A percentile compares a stretch with the other conserved stretches of the same genome.
These are phyloP conservation scores for Penicillium brevicompactum DNA, from an alignment of 2,329 filamentous ascomycete species.

Conservation along the genomic window DNA sequence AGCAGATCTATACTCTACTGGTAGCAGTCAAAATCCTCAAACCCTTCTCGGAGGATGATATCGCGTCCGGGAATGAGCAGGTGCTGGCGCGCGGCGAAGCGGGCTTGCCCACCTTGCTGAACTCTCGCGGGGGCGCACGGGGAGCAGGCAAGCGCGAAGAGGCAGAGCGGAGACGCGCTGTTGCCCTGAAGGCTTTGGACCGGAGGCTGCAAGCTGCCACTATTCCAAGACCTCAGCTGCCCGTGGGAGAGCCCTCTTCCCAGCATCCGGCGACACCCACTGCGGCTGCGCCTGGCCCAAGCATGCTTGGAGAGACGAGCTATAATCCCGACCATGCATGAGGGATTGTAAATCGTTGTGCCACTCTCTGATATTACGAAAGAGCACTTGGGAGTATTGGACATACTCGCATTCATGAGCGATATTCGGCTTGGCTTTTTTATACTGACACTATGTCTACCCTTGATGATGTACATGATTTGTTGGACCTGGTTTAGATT, in stretches of 20 bases:
- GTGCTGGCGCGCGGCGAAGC: constrained; percentile 67
- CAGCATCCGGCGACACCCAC: constrained; percentile 53
- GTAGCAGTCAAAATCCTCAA: constrained; percentile 77
- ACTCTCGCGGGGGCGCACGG: constrained; percentile 44
- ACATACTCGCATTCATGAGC: constrained; percentile 6
- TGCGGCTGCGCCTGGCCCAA: constrained; percentile 55
- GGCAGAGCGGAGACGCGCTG: constrained; percentile 82
- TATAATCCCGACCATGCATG: constrained; percentile 65
- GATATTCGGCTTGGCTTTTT: not conserved
- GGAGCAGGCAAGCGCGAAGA: constrained; percentile 77
- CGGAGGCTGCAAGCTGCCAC: constrained; percentile 87
- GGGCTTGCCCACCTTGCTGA: constrained; percentile 62
- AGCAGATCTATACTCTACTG: constrained; percentile 72
- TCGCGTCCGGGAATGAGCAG: constrained; percentile 71
- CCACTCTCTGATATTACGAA: not conserved
- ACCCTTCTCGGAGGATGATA: constrained; percentile 80
- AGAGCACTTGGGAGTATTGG: constrained; percentile 3
- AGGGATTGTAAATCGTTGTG: not conserved
- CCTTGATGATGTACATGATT: constrained; percentile 12
- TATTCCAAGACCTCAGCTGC: constrained; percentile 49
- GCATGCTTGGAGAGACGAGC: constrained; percentile 68
- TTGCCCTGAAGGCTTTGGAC: constrained; percentile 89
- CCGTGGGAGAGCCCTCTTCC: constrained; percentile 34
- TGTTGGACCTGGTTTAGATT: constrained; percentile 1
- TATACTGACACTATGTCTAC: constrained; percentile 1